Evolutionary conservation across 148 eudicot genomes (phyloP).

Genomic region (Camellia japonica): DNA sequence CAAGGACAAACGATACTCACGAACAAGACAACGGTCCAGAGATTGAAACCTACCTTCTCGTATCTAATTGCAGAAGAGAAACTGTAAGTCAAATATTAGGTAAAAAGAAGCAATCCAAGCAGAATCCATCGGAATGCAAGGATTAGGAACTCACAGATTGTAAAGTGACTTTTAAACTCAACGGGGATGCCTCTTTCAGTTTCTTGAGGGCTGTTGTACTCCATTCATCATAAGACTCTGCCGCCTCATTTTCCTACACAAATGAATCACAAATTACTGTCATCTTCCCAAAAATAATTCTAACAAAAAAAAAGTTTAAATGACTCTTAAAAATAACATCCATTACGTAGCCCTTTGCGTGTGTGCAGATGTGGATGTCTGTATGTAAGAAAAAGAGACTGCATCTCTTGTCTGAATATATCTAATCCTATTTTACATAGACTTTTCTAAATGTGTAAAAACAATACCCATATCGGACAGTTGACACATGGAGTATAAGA

Average conservation of each 20-base stretch:
- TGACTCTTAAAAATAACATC: too few species aligned
- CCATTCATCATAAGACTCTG: constrained; percentile 53
- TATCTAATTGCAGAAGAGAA: constrained; percentile 42
- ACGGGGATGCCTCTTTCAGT: constrained; percentile 83
- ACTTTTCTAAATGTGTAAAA: too few species aligned
- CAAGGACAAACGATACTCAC: constrained; percentile 71
- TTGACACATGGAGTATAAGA: too few species aligned
- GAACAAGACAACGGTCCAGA: constrained; percentile 80
- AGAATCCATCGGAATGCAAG: not conserved
- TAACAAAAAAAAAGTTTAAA: not conserved
- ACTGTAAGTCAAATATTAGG: constrained; percentile 13
- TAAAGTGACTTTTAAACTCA: constrained; percentile 86
- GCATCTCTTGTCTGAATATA: too few species aligned
- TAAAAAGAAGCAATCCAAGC: constrained; percentile 6
- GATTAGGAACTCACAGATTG: constrained; percentile 69
- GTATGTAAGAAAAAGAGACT: too few species aligned
- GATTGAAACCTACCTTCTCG: constrained; percentile 89
- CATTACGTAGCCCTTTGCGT: too few species aligned
- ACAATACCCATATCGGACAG: too few species aligned
- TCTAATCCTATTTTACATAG: too few species aligned
- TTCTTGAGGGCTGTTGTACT: constrained; percentile 53
- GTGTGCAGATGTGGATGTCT: too few species aligned
- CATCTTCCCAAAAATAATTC: not conserved
- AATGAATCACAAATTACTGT: not conserved
- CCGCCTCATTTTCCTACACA: constrained; percentile 64